These are phyloP conservation scores for Chlorella sp. DNA, from an alignment of 139 green algal species.

Conservation along the genomic window DNA sequence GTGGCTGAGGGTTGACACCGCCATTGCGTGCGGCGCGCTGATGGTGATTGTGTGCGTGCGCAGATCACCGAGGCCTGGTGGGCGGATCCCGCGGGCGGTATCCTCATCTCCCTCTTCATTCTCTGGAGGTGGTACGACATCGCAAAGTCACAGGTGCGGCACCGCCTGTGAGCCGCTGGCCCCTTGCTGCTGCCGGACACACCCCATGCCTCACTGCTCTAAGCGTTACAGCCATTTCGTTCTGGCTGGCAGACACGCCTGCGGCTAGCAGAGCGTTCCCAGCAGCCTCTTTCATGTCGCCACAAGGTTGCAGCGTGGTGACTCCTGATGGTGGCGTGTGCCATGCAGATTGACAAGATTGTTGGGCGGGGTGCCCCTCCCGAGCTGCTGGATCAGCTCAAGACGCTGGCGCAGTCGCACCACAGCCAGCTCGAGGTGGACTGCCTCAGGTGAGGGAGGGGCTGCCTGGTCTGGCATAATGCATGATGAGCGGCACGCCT, in stretches of 20 bases:
- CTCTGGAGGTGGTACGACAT: constrained; percentile 60
- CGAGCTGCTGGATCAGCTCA: constrained; percentile 43
- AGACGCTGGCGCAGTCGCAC: constrained; percentile 42
- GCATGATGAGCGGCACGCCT: no score
- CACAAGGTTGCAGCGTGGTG: neutral
- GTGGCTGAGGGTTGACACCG: no score
- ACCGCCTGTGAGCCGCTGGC: neutral
- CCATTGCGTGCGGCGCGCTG: no score
- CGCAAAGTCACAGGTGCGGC: constrained; percentile 50
- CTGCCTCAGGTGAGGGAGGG: constrained; percentile 16
- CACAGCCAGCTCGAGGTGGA: constrained; percentile 32
- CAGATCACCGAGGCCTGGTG: constrained; percentile 39
- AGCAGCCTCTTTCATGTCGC: neutral
- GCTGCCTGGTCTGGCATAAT: no score
- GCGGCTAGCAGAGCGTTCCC: neutral
- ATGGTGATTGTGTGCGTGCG: no score
- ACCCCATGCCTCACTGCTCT: neutral
- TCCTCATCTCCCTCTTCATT: constrained; percentile 63
- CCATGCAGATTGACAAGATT: constrained; percentile 58
- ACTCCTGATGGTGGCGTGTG: neutral
- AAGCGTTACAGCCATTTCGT: no score
- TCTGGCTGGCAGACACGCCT: no score
- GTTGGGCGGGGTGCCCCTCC: constrained; percentile 48
- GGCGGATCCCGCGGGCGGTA: constrained; percentile 53
- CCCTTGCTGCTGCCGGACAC: neutral